Evolutionary conservation across 441 rosid species (phyloP).

Genomic region (Pelargonium fulgidum): DNA sequence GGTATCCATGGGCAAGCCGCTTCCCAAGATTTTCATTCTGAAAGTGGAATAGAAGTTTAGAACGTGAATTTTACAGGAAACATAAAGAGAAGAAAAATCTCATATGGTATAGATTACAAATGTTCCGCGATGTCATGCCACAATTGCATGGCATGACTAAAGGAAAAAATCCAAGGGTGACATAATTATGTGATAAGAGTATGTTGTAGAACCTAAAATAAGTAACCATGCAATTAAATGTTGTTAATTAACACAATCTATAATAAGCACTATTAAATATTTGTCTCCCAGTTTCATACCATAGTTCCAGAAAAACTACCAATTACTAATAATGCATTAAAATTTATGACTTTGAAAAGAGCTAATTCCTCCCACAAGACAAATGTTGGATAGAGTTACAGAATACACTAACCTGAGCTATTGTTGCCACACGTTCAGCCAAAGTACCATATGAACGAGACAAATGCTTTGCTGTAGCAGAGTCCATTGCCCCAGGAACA

Average conservation of each 20-base stretch:
- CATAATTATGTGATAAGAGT: not conserved
- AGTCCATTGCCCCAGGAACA: slow-evolving; percentile 88
- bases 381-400: not conserved
- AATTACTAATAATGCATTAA: not conserved
- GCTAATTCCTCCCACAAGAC: no score
- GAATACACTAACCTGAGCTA: slow-evolving; percentile 66
- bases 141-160: not conserved
- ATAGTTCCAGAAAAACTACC: not conserved
- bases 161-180: not conserved
- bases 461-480: slow-evolving; percentile 75
- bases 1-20: slow-evolving; percentile 77
- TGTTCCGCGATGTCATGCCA: not conserved
- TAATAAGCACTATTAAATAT: not conserved
- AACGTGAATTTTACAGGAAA: not conserved
- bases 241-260: not conserved
- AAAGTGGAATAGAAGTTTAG: slow-evolving; percentile 9
- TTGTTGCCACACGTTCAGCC: slow-evolving; percentile 72
- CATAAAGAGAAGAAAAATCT: no score
- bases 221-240: not conserved
- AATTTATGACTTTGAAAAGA: not conserved
- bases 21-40: slow-evolving; percentile 83
- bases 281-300: not conserved
- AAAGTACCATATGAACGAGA: slow-evolving; percentile 82
- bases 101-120: not conserved
- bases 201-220: not conserved